Percentiles rank a stretch among this genome's conserved stretches.
Evolutionary conservation across 306 rosid genomes (phyloP).

Genomic region (Castanea mollissima): DNA sequence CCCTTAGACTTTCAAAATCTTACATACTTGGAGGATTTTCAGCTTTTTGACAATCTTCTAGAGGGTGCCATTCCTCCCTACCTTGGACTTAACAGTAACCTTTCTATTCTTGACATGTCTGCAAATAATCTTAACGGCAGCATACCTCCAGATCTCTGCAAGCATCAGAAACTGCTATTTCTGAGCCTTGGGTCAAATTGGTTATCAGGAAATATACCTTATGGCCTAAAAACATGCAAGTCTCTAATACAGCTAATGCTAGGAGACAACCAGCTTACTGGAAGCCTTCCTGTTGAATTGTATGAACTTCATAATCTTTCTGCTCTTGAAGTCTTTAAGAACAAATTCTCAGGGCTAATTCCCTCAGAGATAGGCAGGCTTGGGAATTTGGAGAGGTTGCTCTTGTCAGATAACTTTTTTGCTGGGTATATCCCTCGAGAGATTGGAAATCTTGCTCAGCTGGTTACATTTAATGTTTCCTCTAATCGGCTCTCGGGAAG

Average conservation of each 20-base stretch:
- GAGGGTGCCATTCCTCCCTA: constrained; percentile 69
- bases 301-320: constrained; percentile 60
- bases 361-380: constrained; percentile 56
- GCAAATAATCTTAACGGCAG: constrained; percentile 56
- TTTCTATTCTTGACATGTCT: constrained; percentile 64
- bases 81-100: constrained; percentile 54
- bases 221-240: constrained; percentile 59
- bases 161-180: constrained; percentile 48
- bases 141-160: constrained; percentile 66
- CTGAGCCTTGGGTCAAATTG: constrained; percentile 74
- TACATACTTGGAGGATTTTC: constrained; percentile 55
- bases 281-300: constrained; percentile 60
- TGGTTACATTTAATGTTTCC: constrained; percentile 64
- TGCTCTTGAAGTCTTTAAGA: constrained; percentile 61
- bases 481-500: constrained; percentile 54
- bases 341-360: constrained; percentile 53
- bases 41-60: constrained; percentile 68
- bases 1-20: constrained; percentile 67
- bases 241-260: constrained; percentile 72
- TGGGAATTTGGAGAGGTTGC: constrained; percentile 54
- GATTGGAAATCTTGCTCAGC: constrained; percentile 53
- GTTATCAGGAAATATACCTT: constrained; percentile 64
- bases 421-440: constrained; percentile 58
- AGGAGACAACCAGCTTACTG: constrained; percentile 58
- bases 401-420: constrained; percentile 56